phyloP scores from a whole-genome alignment of 2,329 filamentous ascomycete species.

The Fusarium sp. region DNA sequence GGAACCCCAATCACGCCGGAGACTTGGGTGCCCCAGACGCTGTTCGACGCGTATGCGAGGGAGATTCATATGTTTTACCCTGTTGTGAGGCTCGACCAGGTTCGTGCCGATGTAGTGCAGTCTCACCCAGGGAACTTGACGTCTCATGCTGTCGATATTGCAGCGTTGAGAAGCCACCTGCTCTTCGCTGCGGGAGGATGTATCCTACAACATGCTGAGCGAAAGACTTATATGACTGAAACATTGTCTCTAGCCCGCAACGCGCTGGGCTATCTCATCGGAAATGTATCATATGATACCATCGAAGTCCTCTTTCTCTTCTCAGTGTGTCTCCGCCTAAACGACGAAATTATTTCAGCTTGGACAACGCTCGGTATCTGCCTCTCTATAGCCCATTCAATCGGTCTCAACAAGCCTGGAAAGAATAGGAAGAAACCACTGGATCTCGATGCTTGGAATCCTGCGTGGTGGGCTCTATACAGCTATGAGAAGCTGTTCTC shows the following conservation, averaged over 20 bases:
- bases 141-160: accelerated
- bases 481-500: conserved; percentile 12
- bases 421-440: accelerated
- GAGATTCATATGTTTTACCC: conserved; percentile 1
- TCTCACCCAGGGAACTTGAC: background rate
- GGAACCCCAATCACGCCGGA: background rate
- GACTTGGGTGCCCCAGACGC: background rate
- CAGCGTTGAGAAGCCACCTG: background rate
- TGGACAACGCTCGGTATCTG: conserved; percentile 1
- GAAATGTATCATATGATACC: background rate
- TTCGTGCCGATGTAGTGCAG: background rate
- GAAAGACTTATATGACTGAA: background rate
- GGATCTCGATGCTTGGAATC: background rate
- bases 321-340: conserved; percentile 1
- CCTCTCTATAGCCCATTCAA: background rate
- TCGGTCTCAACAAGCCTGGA: accelerated
- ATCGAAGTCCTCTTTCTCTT: background rate
- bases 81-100: background rate
- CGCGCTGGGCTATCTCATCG: background rate
- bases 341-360: conserved; percentile 3
- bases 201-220: background rate
- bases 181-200: background rate
- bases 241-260: background rate
- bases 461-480: background rate
- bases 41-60: background rate